Evolutionary conservation across 78 protist species (phyloP), one percentile per base, ranked within the genome.

Genomic region (Blattamonas nauphoetae): DNA sequence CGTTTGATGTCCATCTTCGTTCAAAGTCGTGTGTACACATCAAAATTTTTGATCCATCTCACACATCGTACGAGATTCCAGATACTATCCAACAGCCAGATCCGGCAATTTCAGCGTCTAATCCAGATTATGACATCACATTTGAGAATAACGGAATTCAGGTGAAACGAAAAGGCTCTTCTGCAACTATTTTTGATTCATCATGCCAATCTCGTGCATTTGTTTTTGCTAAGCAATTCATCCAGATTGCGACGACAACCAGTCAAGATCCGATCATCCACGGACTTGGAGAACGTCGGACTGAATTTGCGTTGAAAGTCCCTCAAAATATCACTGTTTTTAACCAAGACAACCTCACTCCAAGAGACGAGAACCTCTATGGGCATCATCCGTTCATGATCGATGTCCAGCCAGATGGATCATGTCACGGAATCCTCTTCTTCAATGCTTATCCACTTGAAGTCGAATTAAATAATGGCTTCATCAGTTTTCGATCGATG

Each of bases 361-460:
- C 80, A 1, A 32, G 1, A 84, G 77, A n/a, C 3, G 45, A 36
- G 45, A 91, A 93, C 85, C 42, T 90, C 33, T 93, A 93, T 81
- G 95, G 95, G 42, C 63, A 90, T 36, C 95, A 93, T 88, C 95
- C 95, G 42, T 92, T 91, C 86, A 89, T 90, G 86, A 38, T 92
- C 44, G 78, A 91, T 42, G 44, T 88, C 35, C 81, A 85, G 36
- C 11, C 43, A 32, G 1, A 3, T 35, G 94, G 94, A 33, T 45
- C 44, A 77, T 90, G 92, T 35, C 87, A 91, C 86, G 95, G 95
- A 55, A 84, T 91, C 38, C 84, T 92, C 45, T 35, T 92, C 41
- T 88, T 86, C 29, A 90, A 83, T 33, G 64, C 91, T 42, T 89
- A 91, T 78, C 94, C 91, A 4, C 87, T 92, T 92, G 94, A 93